Percentiles rank a stretch among this genome's conserved stretches.
phyloP scores from a whole-genome alignment of 495 filamentous ascomycete genomes.

The Penicillium desertorum region DNA sequence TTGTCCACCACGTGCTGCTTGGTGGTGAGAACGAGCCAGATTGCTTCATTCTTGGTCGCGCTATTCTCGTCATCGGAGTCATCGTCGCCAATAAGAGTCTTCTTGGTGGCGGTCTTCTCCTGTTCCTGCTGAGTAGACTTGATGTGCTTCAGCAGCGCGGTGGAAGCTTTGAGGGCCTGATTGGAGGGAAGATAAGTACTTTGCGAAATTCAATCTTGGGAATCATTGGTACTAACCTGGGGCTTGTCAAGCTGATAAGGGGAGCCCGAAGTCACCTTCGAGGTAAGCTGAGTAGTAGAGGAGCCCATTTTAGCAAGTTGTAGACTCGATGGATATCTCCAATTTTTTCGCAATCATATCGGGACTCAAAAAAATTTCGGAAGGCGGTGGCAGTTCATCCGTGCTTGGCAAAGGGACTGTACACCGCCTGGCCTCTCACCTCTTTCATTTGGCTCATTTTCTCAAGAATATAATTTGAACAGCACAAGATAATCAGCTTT shows the following conservation, averaged over 20 bases:
- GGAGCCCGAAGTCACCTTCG: conserved; percentile 51
- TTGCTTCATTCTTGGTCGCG: conserved; percentile 56
- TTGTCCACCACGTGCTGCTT: conserved; percentile 82
- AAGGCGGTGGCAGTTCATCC: conserved; percentile 44
- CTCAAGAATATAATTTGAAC: too few relatives aligned
- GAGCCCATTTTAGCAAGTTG: conserved; percentile 42
- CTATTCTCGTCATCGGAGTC: conserved; percentile 47
- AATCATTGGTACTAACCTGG: conserved; percentile 49
- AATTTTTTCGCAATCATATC: conserved; percentile 37
- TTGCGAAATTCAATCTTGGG: conserved; percentile 17
- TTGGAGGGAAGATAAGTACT: conserved; percentile 16
- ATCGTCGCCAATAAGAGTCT: conserved; percentile 68
- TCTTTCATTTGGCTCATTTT: too few relatives aligned
- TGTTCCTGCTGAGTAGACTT: conserved; percentile 60
- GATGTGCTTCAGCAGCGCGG: conserved; percentile 78
- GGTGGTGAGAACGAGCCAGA: conserved; percentile 85
- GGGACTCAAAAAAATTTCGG: conserved; percentile 41
- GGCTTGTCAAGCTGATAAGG: conserved; percentile 66
- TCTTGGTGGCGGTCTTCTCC: conserved; percentile 58
- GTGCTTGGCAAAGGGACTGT: conserved; percentile 27
- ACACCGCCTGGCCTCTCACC: too few relatives aligned
- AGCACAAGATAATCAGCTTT: too few relatives aligned
- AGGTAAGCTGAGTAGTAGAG: conserved; percentile 49
- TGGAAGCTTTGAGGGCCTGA: conserved; percentile 75
- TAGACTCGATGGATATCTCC: conserved; percentile 30